Evolutionary conservation across 1,284 basidiomycete species (phyloP).

Genomic region (Nidula niveotomentosa): DNA sequence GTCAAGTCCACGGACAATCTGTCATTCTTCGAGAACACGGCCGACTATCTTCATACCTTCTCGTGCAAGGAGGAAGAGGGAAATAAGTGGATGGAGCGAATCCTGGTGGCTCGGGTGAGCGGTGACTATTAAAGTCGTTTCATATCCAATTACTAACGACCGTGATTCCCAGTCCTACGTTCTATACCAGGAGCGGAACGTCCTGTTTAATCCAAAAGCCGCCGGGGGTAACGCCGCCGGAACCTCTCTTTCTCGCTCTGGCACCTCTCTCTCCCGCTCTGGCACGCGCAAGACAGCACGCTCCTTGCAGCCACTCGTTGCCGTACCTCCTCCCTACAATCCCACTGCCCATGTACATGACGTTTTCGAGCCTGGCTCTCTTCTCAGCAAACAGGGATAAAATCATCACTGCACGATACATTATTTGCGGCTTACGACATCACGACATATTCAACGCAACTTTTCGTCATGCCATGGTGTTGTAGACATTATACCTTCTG

Average conservation of each 20-base stretch:
- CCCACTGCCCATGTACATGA: constrained; percentile 20
- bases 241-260: constrained; percentile 38
- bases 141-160: not conserved
- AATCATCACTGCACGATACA: not conserved
- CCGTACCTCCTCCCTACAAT: constrained; percentile 26
- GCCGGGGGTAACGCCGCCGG: constrained; percentile 26
- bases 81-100: constrained; percentile 64
- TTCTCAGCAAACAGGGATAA: constrained; percentile 48
- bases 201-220: constrained; percentile 54
- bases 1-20: constrained; percentile 87
- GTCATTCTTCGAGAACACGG: constrained; percentile 79
- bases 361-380: constrained; percentile 68
- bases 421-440: not conserved
- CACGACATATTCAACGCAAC: not conserved
- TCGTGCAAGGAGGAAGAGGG: constrained; percentile 73
- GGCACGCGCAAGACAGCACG: constrained; percentile 27
- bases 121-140: not conserved
- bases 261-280: constrained; percentile 30
- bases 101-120: constrained; percentile 76
- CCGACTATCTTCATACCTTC: constrained; percentile 85
- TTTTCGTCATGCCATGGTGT: not conserved
- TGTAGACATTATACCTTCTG: not conserved
- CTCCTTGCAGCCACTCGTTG: constrained; percentile 34
- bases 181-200: constrained; percentile 72
- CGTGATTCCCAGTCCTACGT: constrained; percentile 63